Conservation (phyloP, 2,329 filamentous ascomycete species). For the Calonectria hawksworthii region DNA sequence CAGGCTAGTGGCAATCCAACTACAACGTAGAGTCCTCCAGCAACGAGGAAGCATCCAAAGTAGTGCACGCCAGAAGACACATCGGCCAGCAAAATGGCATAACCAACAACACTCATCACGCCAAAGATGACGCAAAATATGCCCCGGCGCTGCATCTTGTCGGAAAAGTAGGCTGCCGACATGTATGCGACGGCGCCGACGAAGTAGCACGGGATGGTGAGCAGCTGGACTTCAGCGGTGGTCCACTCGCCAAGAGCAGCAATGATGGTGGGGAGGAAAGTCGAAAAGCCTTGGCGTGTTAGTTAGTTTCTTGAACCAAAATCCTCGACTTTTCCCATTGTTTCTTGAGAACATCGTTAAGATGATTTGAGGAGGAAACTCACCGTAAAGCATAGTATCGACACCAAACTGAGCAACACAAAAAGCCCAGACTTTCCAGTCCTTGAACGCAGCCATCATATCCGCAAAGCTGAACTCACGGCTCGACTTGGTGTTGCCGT, state of each 20-base stretch:
- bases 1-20: conserved; percentile 71
- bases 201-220: conserved; percentile 85
- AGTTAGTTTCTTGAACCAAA: neutral
- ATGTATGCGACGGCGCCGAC: conserved; percentile 80
- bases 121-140: conserved; percentile 75
- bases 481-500: conserved; percentile 63
- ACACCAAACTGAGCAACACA: conserved; percentile 78
- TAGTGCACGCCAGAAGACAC: conserved; percentile 75
- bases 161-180: conserved; percentile 74
- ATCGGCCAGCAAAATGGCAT: conserved; percentile 75
- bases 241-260: conserved; percentile 75
- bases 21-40: conserved; percentile 76
- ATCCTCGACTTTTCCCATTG: neutral
- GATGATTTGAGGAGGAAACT: conserved; percentile 11
- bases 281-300: conserved; percentile 71
- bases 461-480: conserved; percentile 69
- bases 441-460: conserved; percentile 75
- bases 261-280: conserved; percentile 86
- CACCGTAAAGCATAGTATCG: conserved; percentile 81
- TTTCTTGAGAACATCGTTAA: too few species aligned
- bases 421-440: conserved; percentile 84
- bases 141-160: conserved; percentile 75
- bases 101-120: conserved; percentile 75
- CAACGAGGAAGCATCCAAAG: conserved; percentile 82
- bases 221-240: conserved; percentile 76